phyloP scores from a whole-genome alignment of 1,139 yeast species.

The Debaryomyces singareniensis region DNA sequence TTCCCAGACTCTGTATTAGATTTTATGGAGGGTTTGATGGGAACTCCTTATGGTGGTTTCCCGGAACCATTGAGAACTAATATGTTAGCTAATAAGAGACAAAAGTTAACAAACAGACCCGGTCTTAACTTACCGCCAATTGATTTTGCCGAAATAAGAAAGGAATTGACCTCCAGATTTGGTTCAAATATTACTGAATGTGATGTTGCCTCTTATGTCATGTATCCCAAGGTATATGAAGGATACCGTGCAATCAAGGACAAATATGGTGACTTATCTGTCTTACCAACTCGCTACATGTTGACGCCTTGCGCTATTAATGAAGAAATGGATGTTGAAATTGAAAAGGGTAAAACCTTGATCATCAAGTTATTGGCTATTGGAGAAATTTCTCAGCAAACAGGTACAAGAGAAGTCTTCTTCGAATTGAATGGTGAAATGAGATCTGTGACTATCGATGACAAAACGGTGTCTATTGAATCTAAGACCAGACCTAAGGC shows the following conservation, averaged over 20 bases:
- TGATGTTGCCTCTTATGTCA: slow-evolving; percentile 91
- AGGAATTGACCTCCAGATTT: slow-evolving; percentile 64
- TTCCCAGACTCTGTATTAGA: slow-evolving; percentile 98
- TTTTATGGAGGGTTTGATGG: slow-evolving; percentile 98
- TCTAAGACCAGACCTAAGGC: slow-evolving; percentile 88
- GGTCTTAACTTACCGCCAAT: slow-evolving; percentile 84
- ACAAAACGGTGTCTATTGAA: slow-evolving; percentile 80
- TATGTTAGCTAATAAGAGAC: slow-evolving; percentile 77
- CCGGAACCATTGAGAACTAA: slow-evolving; percentile 96
- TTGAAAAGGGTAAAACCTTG: slow-evolving; percentile 91
- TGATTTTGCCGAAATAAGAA: slow-evolving; percentile 63
- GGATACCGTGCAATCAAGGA: slow-evolving; percentile 69
- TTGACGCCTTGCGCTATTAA: slow-evolving; percentile 80
- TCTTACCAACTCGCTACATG: slow-evolving; percentile 87
- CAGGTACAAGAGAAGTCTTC: slow-evolving; percentile 94
- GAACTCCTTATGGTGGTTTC: slow-evolving; percentile 99
- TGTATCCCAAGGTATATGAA: slow-evolving; percentile 98
- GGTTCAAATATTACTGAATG: slow-evolving; percentile 61
- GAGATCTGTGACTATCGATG: slow-evolving; percentile 90
- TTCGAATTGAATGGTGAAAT: slow-evolving; percentile 97
- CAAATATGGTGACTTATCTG: slow-evolving; percentile 86
- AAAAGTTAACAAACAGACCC: slow-evolving; percentile 83
- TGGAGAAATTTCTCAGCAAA: slow-evolving; percentile 78
- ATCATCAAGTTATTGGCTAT: slow-evolving; percentile 88
- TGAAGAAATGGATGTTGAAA: slow-evolving; percentile 83